Conservation (phyloP, 2,329 filamentous ascomycete species). For the Epicoccum sorghinum region DNA sequence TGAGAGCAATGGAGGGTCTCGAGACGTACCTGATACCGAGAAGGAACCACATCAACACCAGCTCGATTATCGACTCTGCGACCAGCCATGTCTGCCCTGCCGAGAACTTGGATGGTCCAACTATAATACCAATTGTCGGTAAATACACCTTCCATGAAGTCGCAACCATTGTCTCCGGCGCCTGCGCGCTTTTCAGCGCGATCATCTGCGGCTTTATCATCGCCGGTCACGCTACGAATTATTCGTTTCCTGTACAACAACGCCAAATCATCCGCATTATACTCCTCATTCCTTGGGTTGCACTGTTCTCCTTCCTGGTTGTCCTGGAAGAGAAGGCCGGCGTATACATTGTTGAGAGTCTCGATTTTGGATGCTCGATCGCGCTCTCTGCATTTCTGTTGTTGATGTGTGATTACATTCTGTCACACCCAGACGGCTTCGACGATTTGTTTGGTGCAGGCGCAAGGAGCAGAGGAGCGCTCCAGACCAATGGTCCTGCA, state of each 20-base stretch:
- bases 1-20: background rate
- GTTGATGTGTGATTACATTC: conserved; percentile 40
- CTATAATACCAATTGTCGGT: conserved; percentile 29
- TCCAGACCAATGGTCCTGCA: conserved; percentile 23
- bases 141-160: conserved; percentile 33
- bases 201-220: conserved; percentile 24
- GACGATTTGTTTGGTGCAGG: conserved; percentile 36
- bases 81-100: conserved; percentile 22
- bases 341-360: conserved; percentile 25
- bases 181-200: conserved; percentile 25
- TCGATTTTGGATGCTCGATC: conserved; percentile 39
- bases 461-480: conserved; percentile 19
- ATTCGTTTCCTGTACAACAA: conserved; percentile 38
- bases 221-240: conserved; percentile 31
- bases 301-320: conserved; percentile 32
- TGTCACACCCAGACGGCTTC: conserved; percentile 33
- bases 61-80: conserved; percentile 8
- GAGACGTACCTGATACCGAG: background rate
- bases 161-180: conserved; percentile 29
- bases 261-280: conserved; percentile 39
- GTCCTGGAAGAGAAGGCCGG: conserved; percentile 27
- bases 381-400: conserved; percentile 38
- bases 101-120: conserved; percentile 20
- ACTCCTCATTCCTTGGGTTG: conserved; percentile 33
- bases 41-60: conserved; percentile 2